A percentile compares a stretch with the other conserved stretches of the same genome.
Conservation (phyloP, 257 asterid species). For the Oldenlandia corymbosa region DNA sequence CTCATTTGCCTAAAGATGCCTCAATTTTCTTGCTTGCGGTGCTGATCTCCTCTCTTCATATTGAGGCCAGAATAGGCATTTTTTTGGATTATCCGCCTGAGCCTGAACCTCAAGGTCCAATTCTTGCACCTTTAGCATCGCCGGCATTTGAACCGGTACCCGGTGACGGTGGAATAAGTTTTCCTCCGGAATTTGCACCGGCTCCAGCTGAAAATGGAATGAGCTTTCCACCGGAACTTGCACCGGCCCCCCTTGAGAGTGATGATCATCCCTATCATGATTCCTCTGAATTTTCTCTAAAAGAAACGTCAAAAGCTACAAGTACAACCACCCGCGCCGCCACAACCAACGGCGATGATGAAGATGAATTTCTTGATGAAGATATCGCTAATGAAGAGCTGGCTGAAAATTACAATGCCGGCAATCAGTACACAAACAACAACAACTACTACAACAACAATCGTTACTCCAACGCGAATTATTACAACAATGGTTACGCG, state of each 20-base stretch:
- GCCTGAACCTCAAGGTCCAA: slow-evolving; percentile 1
- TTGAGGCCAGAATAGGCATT: slow-evolving; percentile 45
- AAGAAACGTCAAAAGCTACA: slow-evolving; percentile 6
- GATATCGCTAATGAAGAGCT: slow-evolving; percentile 10
- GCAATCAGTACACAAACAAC: slow-evolving; percentile 3
- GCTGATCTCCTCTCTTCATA: slow-evolving; percentile 20
- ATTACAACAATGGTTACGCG: slow-evolving; percentile 15
- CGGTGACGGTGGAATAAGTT: slow-evolving; percentile 2
- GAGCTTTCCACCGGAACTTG: slow-evolving; percentile 18
- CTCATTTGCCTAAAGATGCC: slow-evolving; percentile 21
- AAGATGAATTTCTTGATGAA: slow-evolving; percentile 23
- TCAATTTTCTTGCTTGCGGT: slow-evolving; percentile 23
- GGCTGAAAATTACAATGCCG: slow-evolving; percentile 8
- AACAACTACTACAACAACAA: slow-evolving; percentile 6
- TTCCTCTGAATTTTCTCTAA: slow-evolving; percentile 5
- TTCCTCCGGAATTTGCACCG: slow-evolving; percentile 10
- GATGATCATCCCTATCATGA: slow-evolving; percentile 29
- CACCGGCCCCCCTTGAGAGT: no score
- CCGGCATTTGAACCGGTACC: no score
- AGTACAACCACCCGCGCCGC: no score
- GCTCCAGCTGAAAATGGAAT: slow-evolving; percentile 19
- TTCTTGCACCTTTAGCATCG: slow-evolving; percentile 4
- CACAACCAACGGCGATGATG: slow-evolving; percentile 11
- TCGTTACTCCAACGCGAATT: background rate
- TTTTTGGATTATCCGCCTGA: slow-evolving; percentile 10